Percentiles rank a stretch among this genome's conserved stretches.
These are phyloP conservation scores for Ustilago shanxiensis DNA, from an alignment of 1,284 basidiomycete species.

Conservation along the genomic window DNA sequence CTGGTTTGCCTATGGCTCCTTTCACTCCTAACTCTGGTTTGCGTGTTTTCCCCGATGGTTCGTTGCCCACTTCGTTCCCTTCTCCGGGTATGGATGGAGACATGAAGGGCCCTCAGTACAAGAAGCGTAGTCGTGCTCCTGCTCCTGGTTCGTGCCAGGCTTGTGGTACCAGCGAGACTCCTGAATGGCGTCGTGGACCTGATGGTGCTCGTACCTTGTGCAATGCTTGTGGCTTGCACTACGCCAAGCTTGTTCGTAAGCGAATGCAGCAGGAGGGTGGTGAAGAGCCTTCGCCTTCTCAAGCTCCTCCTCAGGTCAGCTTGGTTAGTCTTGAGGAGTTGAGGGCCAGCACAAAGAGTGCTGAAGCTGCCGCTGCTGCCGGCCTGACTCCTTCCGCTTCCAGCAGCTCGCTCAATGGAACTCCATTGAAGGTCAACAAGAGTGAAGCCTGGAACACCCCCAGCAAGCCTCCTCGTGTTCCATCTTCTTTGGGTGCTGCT, in stretches of 20 bases:
- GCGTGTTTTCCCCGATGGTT: conserved; percentile 44
- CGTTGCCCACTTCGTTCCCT: conserved; percentile 43
- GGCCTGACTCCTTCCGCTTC: conserved; percentile 26
- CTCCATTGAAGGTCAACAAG: conserved; percentile 28
- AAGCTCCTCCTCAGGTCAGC: conserved; percentile 37
- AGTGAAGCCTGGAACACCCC: conserved; percentile 39
- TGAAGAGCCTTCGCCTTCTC: conserved; percentile 35
- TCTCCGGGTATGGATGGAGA: conserved; percentile 47
- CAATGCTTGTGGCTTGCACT: conserved; percentile 67
- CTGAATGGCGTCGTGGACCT: conserved; percentile 68
- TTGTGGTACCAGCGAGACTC: conserved; percentile 64
- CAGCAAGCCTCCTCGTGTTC: conserved; percentile 35
- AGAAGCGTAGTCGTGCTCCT: conserved; percentile 67
- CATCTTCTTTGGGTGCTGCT: conserved; percentile 19
- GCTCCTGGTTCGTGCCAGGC: conserved; percentile 64
- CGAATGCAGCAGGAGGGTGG: conserved; percentile 55
- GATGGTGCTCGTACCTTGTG: conserved; percentile 68
- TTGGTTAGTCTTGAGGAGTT: conserved; percentile 60
- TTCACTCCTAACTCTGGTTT: conserved; percentile 29
- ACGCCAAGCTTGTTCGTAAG: conserved; percentile 61
- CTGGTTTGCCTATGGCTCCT: conserved; percentile 23
- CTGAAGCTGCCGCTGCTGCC: conserved; percentile 37
- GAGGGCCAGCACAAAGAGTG: conserved; percentile 57
- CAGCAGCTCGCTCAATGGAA: conserved; percentile 38
- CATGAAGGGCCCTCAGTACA: conserved; percentile 60